phyloP scores from a whole-genome alignment of 1,139 yeast genomes.

The Kurtzmaniella quercitrusa region DNA sequence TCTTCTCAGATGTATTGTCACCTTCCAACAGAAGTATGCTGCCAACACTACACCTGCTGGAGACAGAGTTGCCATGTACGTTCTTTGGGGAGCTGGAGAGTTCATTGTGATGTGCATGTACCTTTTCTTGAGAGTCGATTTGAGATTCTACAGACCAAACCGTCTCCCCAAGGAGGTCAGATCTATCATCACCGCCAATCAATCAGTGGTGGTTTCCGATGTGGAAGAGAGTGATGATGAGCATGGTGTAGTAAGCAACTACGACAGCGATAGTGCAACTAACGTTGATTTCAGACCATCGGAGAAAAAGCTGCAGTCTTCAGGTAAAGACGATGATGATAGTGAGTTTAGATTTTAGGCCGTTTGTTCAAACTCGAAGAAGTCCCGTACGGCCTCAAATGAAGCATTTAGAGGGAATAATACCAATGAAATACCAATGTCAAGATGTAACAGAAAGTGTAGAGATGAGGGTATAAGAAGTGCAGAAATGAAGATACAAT shows the following conservation, averaged over 20 bases:
- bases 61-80: constrained; percentile 56
- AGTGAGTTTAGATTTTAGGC: constrained; percentile 22
- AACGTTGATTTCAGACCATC: constrained; percentile 8
- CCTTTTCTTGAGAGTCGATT: constrained; percentile 41
- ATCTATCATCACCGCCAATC: constrained; percentile 5
- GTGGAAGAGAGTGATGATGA: constrained; percentile 5
- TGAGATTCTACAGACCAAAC: constrained; percentile 46
- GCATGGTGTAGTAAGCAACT: background rate
- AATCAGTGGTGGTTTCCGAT: constrained; percentile 5
- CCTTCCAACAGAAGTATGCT: constrained; percentile 33
- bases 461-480: too few species aligned
- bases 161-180: constrained; percentile 22
- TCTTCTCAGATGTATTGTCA: constrained; percentile 52
- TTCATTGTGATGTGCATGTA: constrained; percentile 30
- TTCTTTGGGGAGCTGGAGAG: constrained; percentile 51
- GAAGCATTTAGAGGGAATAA: background rate
- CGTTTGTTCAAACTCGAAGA: background rate
- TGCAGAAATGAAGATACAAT: too few species aligned
- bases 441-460: background rate
- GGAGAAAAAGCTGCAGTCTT: constrained; percentile 6
- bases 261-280: constrained; percentile 9
- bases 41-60: constrained; percentile 19
- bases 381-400: background rate
- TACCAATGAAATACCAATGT: constrained; percentile 1
- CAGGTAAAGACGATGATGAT: background rate